Percentiles rank a stretch among this genome's conserved stretches.
These are phyloP conservation scores for Tylopilus balloui DNA, from an alignment of 768 basidiomycete species.

Conservation along the genomic window DNA sequence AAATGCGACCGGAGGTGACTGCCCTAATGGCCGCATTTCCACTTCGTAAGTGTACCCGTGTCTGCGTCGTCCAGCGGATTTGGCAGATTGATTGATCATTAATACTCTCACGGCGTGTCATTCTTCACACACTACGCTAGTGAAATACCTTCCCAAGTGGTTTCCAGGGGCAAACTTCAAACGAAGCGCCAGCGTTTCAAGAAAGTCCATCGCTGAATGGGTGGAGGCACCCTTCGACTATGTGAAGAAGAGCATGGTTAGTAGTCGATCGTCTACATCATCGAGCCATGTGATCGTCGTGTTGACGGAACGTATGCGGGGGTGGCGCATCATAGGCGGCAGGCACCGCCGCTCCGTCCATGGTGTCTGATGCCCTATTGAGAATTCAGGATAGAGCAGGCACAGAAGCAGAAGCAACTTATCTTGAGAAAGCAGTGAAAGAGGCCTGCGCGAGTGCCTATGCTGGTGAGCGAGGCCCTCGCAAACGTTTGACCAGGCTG, in stretches of 20 bases:
- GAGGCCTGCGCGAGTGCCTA: slow-evolving; percentile 23
- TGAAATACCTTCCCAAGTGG: slow-evolving; percentile 22
- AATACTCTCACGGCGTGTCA: neutral
- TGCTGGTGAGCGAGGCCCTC: slow-evolving; percentile 6
- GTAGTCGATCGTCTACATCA: neutral
- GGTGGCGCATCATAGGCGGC: slow-evolving; percentile 11
- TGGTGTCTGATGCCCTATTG: slow-evolving; percentile 23
- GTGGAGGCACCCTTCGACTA: slow-evolving; percentile 23
- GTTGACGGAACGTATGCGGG: neutral
- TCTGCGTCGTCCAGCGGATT: neutral
- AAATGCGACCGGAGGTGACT: slow-evolving; percentile 14
- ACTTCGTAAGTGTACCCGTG: slow-evolving; percentile 11
- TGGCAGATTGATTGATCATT: neutral
- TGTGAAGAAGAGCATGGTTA: slow-evolving; percentile 21
- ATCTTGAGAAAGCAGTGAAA: slow-evolving; percentile 21
- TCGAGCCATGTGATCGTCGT: neutral
- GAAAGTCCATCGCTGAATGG: slow-evolving; percentile 4
- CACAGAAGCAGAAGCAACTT: slow-evolving; percentile 5
- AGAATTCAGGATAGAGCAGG: slow-evolving; percentile 7
- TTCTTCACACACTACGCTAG: slow-evolving; percentile 1
- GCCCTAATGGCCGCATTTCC: slow-evolving; percentile 16
- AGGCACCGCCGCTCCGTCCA: slow-evolving; percentile 19
- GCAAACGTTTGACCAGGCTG: slow-evolving; percentile 2
- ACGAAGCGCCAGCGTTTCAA: slow-evolving; percentile 12
- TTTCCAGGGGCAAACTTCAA: slow-evolving; percentile 23